A percentile compares a stretch with the other conserved stretches of the same genome.
Conservation (phyloP, 2,329 filamentous ascomycete species). For the Teratosphaeria zuluensis region DNA sequence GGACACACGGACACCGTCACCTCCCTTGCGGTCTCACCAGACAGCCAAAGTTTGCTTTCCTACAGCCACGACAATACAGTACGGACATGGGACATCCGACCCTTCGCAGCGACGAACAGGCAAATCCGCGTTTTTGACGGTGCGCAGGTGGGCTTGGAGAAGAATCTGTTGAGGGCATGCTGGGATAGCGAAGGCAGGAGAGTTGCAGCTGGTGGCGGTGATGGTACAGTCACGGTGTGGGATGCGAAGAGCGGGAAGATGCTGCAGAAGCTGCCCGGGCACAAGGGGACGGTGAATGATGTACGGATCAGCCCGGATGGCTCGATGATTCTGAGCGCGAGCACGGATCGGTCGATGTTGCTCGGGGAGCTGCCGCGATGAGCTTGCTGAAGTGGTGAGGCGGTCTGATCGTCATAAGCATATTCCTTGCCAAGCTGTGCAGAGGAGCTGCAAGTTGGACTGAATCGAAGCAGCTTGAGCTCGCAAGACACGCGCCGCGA, state of each 20-base stretch:
- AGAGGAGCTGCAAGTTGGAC: not conserved
- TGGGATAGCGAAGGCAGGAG: constrained; percentile 82
- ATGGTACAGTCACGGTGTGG: constrained; percentile 88
- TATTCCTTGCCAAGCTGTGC: not conserved
- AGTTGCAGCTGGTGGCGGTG: constrained; percentile 80
- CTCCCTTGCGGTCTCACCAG: constrained; percentile 81
- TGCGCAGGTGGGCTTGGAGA: constrained; percentile 77
- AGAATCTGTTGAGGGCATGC: constrained; percentile 81
- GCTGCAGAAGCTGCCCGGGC: constrained; percentile 87
- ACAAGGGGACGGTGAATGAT: constrained; percentile 91
- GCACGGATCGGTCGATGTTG: constrained; percentile 26
- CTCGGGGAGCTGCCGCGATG: constrained; percentile 23
- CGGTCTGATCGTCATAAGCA: not conserved
- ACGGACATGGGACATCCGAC: constrained; percentile 89
- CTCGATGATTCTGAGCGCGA: constrained; percentile 48
- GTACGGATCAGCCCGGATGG: constrained; percentile 85
- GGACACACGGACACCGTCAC: constrained; percentile 91
- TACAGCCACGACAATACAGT: constrained; percentile 92
- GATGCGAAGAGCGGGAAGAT: constrained; percentile 80
- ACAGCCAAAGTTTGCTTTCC: constrained; percentile 80
- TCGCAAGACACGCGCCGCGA: too few species aligned
- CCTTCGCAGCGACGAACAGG: constrained; percentile 82
- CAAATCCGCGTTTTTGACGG: constrained; percentile 84
- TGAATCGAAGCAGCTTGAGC: too few species aligned
- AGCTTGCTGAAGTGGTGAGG: not conserved